phyloP scores from a whole-genome alignment of 192 early-diverging fungal genomes.

The Funneliformis geosporum region DNA sequence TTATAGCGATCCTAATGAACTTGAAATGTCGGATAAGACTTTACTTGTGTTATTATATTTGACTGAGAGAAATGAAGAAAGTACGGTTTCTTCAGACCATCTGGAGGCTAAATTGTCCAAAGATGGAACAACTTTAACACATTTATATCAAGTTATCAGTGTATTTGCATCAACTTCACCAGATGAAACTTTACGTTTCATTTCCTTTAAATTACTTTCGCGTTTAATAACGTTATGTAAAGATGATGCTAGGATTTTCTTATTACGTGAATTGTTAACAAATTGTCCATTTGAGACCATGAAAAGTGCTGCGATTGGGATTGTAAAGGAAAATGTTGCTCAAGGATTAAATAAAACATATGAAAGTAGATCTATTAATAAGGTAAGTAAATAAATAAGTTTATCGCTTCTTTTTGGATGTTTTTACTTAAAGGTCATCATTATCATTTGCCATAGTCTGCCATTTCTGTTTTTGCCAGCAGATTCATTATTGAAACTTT shows the following conservation, averaged over 20 bases:
- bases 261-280: constrained; percentile 43
- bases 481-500: constrained; percentile 44
- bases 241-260: constrained; percentile 46
- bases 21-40: neutral
- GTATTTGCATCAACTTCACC: constrained; percentile 48
- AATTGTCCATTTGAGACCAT: constrained; percentile 51
- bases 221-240: constrained; percentile 39
- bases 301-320: constrained; percentile 47
- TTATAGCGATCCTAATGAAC: neutral
- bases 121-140: neutral
- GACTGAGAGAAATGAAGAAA: constrained; percentile 22
- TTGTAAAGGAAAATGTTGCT: constrained; percentile 49
- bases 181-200: constrained; percentile 43
- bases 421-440: neutral
- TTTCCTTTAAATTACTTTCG: constrained; percentile 40
- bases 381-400: constrained; percentile 5
- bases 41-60: constrained; percentile 25
- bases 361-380: constrained; percentile 13
- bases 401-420: neutral
- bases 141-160: constrained; percentile 36
- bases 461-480: constrained; percentile 42
- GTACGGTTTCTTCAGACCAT: neutral
- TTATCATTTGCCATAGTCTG: neutral
- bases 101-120: neutral
- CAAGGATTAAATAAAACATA: constrained; percentile 36